phyloP scores from a whole-genome alignment of 31 red algal genomes.

The Endocladia muricata region DNA sequence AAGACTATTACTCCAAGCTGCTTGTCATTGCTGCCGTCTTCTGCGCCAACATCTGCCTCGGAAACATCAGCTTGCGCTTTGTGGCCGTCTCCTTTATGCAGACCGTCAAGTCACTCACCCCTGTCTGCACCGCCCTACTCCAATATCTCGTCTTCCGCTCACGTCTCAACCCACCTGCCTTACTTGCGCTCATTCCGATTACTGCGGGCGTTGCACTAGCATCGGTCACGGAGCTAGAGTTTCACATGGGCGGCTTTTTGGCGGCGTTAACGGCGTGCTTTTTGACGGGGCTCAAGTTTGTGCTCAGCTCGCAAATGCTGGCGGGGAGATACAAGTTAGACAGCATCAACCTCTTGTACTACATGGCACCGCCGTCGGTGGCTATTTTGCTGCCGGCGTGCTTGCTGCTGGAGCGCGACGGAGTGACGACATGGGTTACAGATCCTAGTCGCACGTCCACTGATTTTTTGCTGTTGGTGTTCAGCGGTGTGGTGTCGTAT shows the following conservation, averaged over 20 bases:
- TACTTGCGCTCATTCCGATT: constrained; percentile 84
- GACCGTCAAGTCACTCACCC: constrained; percentile 79
- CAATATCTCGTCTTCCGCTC: constrained; percentile 75
- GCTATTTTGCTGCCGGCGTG: constrained; percentile 57
- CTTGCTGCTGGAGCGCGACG: constrained; percentile 39
- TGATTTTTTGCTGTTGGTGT: constrained; percentile 52
- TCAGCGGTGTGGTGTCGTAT: constrained; percentile 72
- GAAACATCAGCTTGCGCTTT: constrained; percentile 82
- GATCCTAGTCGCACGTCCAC: constrained; percentile 28
- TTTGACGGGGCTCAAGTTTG: constrained; percentile 82
- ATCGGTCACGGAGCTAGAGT: constrained; percentile 79
- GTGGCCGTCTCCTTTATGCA: constrained; percentile 94
- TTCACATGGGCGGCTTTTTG: constrained; percentile 80
- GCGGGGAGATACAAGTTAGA: constrained; percentile 78
- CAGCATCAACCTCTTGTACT: constrained; percentile 71
- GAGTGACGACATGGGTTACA: constrained; percentile 30
- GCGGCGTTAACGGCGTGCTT: constrained; percentile 83
- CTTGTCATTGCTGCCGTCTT: constrained; percentile 85
- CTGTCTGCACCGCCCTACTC: constrained; percentile 67
- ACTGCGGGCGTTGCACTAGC: constrained; percentile 80
- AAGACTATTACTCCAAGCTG: constrained; percentile 67
- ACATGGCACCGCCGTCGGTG: constrained; percentile 78
- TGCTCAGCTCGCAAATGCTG: constrained; percentile 78
- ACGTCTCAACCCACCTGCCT: constrained; percentile 48
- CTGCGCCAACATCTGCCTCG: constrained; percentile 77